Evolutionary conservation across 352 stramenopile species (phyloP).

Genomic region (Aphanomyces astaci): DNA sequence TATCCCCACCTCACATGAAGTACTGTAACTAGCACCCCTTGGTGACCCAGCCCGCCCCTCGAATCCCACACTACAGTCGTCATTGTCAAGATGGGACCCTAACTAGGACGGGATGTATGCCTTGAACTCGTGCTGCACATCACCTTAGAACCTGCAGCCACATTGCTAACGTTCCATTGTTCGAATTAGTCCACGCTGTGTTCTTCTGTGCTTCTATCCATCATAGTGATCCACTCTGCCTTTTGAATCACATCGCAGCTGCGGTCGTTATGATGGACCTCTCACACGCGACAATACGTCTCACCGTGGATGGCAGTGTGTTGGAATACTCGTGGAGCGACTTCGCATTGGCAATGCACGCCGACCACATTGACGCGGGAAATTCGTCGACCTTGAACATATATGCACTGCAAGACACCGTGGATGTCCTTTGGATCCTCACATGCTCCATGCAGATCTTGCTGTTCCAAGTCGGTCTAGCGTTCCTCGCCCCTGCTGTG

Average conservation of each 20-base stretch:
- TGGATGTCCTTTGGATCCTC: slow-evolving; percentile 16
- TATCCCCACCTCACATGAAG: no score
- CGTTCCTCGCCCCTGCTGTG: neutral
- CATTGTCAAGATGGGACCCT: no score
- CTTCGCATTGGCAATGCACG: neutral
- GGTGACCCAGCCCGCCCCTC: no score
- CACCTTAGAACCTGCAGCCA: no score
- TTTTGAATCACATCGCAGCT: neutral
- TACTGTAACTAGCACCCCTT: no score
- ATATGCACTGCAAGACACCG: neutral
- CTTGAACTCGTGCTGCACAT: no score
- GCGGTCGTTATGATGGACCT: neutral
- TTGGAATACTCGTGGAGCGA: slow-evolving; percentile 12
- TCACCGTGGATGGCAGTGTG: slow-evolving; percentile 1
- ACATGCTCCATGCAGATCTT: slow-evolving; percentile 13
- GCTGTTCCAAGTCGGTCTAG: slow-evolving; percentile 1
- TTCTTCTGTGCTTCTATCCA: no score
- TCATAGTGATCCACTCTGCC: neutral
- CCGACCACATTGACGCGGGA: neutral
- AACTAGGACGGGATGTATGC: no score
- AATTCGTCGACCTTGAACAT: neutral
- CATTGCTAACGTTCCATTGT: no score
- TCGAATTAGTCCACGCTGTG: neutral
- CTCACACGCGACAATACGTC: neutral
- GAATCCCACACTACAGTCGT: no score